phyloP scores from a whole-genome alignment of 2,329 filamentous ascomycete species.

The Dactylellina cionopaga region DNA sequence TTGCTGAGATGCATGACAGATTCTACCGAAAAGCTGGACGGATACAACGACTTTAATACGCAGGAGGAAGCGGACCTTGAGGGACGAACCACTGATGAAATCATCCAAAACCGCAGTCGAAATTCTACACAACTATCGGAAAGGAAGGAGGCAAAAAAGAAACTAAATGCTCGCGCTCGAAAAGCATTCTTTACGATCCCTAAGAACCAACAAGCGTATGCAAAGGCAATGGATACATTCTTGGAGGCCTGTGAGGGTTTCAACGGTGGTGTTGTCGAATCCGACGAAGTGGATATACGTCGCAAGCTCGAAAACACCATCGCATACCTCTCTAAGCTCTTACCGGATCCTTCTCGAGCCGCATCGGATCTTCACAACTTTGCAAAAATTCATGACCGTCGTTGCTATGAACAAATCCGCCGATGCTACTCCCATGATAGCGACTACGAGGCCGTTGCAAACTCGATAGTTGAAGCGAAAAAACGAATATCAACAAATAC shows the following conservation, averaged over 20 bases:
- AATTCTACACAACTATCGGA: constrained; percentile 65
- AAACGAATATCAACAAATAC: constrained; percentile 79
- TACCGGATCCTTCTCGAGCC: constrained; percentile 74
- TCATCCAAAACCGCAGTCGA: constrained; percentile 58
- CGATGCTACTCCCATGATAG: constrained; percentile 85
- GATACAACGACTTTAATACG: constrained; percentile 35
- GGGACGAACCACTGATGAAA: constrained; percentile 33
- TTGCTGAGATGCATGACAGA: constrained; percentile 42
- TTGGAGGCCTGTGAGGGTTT: constrained; percentile 86
- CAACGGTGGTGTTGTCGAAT: constrained; percentile 84
- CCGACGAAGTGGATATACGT: constrained; percentile 75
- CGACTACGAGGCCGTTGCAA: constrained; percentile 89
- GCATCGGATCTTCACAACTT: constrained; percentile 86
- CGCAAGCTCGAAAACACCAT: constrained; percentile 77
- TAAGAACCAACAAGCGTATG: constrained; percentile 77
- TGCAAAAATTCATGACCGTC: constrained; percentile 87
- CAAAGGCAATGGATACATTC: constrained; percentile 78
- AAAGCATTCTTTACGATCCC: constrained; percentile 90
- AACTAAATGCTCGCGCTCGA: constrained; percentile 79
- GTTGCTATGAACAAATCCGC: constrained; percentile 86
- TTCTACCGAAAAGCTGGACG: constrained; percentile 37
- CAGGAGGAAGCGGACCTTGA: constrained; percentile 41
- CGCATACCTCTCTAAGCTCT: constrained; percentile 77
- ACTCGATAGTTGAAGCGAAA: constrained; percentile 87
- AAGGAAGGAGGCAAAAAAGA: constrained; percentile 63